Base-by-base conservation (phyloP, 2,329 filamentous ascomycete species). In the Fragosphaeria purpurea region DNA sequence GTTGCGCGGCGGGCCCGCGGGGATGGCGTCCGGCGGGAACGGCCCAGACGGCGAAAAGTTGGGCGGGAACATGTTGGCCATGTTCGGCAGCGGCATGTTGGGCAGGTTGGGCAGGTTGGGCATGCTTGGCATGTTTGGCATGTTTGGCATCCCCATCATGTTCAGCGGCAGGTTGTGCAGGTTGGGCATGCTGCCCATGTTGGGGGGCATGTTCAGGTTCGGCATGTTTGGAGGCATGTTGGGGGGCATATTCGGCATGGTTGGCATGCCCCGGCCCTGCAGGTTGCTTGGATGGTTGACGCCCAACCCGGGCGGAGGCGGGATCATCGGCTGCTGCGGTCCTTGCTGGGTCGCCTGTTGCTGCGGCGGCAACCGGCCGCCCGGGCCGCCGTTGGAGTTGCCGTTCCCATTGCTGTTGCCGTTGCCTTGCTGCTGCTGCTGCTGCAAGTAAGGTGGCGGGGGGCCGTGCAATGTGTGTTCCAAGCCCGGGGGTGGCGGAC, bases 401-500 rank as follows among this genome's bases (percentile, higher is more conserved):
- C 22, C 35, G 45, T 30, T 32, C 68, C 37, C 77, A 76, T 4
- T 76, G 77, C 52, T 60, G 55, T 37, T 59, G 65, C 22, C 47
- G 48, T 39, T 50, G 50, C 34, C 35, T 43, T 40, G 41, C 38
- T 46, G 43, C 39, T 47, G 44, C n/a, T 41, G 42, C 10, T 50
- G 44, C 41, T 68, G 70, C 67, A 79, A 72, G 69, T 76, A 80
- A 52, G 66, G 73, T 13, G 66, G 73, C 30, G 73, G 76, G 2
- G 50, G 51, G 11, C 54, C 52, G 13, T 74, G 76, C 67, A 83
- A 75, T 58, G 78, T 75, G 44, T 82, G 65, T 13, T 72, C 79
- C 41, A 84, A 65, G 7, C 80, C 80, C 2, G 78, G 77, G 13
- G 75, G 76, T 1, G 73, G 75, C n/a, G 77, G 79, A 6, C 80